Evolutionary conservation across 2,329 filamentous ascomycete genomes (phyloP).

Genomic region (Westerdykella aurantiaca): DNA sequence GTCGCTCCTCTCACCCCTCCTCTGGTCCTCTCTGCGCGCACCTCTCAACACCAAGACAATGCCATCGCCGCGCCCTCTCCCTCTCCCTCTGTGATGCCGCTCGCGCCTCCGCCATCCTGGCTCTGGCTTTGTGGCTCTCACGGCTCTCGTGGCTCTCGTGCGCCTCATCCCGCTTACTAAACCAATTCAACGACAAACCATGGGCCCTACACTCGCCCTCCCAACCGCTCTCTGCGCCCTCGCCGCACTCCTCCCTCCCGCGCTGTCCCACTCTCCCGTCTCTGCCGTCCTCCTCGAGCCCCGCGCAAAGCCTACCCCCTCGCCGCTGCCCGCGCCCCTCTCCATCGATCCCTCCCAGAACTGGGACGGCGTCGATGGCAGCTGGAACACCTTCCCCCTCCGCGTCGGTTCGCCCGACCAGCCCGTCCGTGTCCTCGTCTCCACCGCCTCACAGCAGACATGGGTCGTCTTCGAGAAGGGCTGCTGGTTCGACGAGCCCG

Average conservation of each 20-base stretch:
- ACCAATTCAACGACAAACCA: slow-evolving; percentile 7
- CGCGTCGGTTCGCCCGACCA: slow-evolving; percentile 52
- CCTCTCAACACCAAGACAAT: slow-evolving; percentile 5
- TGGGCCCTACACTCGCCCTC: slow-evolving; percentile 17
- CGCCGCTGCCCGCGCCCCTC: slow-evolving; percentile 26
- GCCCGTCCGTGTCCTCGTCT: slow-evolving; percentile 54
- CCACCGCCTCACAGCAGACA: slow-evolving; percentile 64
- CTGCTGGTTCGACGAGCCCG: slow-evolving; percentile 18
- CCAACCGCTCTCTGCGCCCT: slow-evolving; percentile 11
- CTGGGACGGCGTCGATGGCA: slow-evolving; percentile 35
- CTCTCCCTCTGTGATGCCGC: slow-evolving; percentile 15
- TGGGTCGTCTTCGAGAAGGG: slow-evolving; percentile 53
- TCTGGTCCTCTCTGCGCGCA: not conserved
- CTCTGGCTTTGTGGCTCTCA: slow-evolving; percentile 19
- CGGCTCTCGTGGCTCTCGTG: slow-evolving; percentile 15
- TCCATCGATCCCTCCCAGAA: slow-evolving; percentile 33
- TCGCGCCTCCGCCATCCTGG: slow-evolving; percentile 14
- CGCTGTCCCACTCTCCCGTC: slow-evolving; percentile 11
- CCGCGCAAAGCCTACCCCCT: slow-evolving; percentile 7
- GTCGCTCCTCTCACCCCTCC: not conserved
- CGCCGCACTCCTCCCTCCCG: slow-evolving; percentile 4
- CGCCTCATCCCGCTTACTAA: slow-evolving; percentile 15
- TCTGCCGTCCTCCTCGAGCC: slow-evolving; percentile 16
- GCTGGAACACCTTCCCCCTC: slow-evolving; percentile 64
- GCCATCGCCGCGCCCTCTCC: slow-evolving; percentile 3